Percentiles rank a stretch among this genome's conserved stretches.
phyloP scores from a whole-genome alignment of 164 flowering plant species.

The Tinospora cordifolia region DNA sequence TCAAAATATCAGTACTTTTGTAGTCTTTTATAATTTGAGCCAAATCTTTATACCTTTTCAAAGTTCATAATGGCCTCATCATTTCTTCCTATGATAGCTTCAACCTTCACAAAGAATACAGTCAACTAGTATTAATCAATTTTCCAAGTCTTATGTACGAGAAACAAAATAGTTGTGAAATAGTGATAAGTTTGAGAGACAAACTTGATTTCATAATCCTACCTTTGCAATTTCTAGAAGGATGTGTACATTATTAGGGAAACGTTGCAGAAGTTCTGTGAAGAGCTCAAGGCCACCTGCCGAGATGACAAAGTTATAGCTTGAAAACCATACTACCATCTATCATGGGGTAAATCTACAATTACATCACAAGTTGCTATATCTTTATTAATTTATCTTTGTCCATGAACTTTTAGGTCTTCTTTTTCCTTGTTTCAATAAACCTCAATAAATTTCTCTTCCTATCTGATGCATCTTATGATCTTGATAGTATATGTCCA shows the following conservation, averaged over 20 bases:
- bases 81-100: constrained; percentile 75
- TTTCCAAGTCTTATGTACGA: neutral
- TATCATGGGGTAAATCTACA: too few relatives aligned
- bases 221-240: constrained; percentile 94
- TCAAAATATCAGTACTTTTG: neutral
- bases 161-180: neutral
- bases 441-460: too few relatives aligned
- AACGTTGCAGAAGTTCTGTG: constrained; percentile 76
- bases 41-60: constrained; percentile 58
- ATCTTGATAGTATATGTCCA: too few relatives aligned
- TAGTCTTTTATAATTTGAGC: neutral
- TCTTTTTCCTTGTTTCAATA: too few relatives aligned
- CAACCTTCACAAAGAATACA: constrained; percentile 50
- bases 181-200: neutral
- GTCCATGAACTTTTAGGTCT: too few relatives aligned
- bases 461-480: too few relatives aligned
- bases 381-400: too few relatives aligned
- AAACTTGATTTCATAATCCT: constrained; percentile 12
- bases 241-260: constrained; percentile 75
- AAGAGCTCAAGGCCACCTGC: constrained; percentile 87
- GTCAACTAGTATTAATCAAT: neutral
- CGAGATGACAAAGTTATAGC: neutral
- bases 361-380: too few relatives aligned
- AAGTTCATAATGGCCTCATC: constrained; percentile 88
- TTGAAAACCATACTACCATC: too few relatives aligned